phyloP scores from a whole-genome alignment of 257 asterid genomes.

The Craterostigma plantagineum region DNA sequence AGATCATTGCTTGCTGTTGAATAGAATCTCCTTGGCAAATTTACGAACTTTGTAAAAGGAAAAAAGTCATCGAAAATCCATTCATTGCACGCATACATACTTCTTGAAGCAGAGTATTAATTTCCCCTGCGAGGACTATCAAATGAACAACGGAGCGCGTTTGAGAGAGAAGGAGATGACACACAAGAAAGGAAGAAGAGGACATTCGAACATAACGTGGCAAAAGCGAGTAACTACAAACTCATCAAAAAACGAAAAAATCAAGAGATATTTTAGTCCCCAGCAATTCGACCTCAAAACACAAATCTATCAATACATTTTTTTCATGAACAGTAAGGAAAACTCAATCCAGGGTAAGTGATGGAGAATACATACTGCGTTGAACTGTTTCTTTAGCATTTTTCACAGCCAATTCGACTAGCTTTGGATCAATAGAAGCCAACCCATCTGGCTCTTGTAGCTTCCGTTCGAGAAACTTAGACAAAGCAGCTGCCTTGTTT shows the following conservation, averaged over 20 bases:
- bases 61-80: neutral
- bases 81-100: no score
- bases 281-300: neutral
- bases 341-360: neutral
- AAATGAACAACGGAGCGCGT: no score
- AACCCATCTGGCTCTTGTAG: conserved; percentile 71
- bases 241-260: no score
- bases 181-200: no score
- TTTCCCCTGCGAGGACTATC: no score
- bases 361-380: conserved; percentile 26
- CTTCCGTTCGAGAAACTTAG: conserved; percentile 76
- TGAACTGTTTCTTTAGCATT: conserved; percentile 67
- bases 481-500: conserved; percentile 92
- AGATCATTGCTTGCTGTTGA: neutral
- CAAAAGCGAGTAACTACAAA: no score
- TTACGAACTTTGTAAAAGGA: neutral
- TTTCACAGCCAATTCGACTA: conserved; percentile 64
- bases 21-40: neutral
- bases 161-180: no score
- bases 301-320: neutral
- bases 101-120: no score
- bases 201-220: no score
- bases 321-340: neutral
- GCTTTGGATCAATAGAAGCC: conserved; percentile 61
- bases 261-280: no score